Conservation (phyloP, 495 filamentous ascomycete species). For the Trypethelium eluteriae region DNA sequence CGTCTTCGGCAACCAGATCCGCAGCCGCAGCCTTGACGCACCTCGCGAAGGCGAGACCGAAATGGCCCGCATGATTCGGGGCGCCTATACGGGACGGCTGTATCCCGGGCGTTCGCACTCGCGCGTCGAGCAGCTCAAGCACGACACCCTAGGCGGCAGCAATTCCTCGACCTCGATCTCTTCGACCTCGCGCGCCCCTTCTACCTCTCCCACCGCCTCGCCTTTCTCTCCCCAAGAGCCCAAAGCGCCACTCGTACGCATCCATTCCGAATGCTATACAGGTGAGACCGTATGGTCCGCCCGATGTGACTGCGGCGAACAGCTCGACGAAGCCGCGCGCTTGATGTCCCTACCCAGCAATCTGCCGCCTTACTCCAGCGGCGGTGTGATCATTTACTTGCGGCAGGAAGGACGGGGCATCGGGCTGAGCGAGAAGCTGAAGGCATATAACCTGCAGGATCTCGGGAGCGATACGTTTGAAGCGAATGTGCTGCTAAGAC, state of each 20-base stretch:
- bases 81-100: conserved; percentile 81
- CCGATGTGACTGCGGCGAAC: conserved; percentile 94
- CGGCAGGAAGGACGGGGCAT: conserved; percentile 95
- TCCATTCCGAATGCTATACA: conserved; percentile 98
- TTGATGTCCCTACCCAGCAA: conserved; percentile 71
- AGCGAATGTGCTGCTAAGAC: conserved; percentile 81
- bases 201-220: neutral
- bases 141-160: conserved; percentile 23
- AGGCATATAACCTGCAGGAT: conserved; percentile 97
- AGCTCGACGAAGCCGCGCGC: conserved; percentile 90
- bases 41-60: conserved; percentile 83
- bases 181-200: neutral
- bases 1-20: conserved; percentile 81
- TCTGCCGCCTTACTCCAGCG: conserved; percentile 43
- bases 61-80: conserved; percentile 89
- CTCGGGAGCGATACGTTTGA: conserved; percentile 92
- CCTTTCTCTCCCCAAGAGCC: conserved; percentile 13
- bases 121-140: conserved; percentile 45
- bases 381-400: conserved; percentile 89
- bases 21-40: conserved; percentile 70
- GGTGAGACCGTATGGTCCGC: conserved; percentile 98
- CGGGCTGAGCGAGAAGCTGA: conserved; percentile 87
- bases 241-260: conserved; percentile 67
- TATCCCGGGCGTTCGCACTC: conserved; percentile 70
- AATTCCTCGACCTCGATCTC: neutral